phyloP scores from a whole-genome alignment of 768 basidiomycete species.

The Boletus eberwhitei region DNA sequence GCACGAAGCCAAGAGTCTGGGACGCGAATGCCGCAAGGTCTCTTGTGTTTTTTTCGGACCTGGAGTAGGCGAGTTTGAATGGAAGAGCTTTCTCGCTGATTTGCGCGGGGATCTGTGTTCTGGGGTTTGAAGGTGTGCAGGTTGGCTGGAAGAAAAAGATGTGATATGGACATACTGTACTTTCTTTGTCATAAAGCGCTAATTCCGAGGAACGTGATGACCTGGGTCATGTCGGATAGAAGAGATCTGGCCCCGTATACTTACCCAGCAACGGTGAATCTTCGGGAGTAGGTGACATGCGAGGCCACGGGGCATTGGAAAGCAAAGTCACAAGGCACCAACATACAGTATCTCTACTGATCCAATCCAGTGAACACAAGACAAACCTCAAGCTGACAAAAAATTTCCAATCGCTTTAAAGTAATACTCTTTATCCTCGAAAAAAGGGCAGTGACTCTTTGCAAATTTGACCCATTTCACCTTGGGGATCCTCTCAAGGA shows the following conservation, averaged over 20 bases:
- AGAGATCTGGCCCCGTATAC: not conserved
- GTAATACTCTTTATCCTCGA: slow-evolving; percentile 22
- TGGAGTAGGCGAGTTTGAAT: too few species aligned
- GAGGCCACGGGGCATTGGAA: not conserved
- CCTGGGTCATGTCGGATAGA: not conserved
- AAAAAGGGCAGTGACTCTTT: slow-evolving; percentile 25
- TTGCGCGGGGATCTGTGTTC: too few species aligned
- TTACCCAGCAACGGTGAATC: not conserved
- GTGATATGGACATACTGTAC: too few species aligned
- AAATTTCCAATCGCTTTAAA: slow-evolving; percentile 15
- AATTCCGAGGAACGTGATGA: not conserved
- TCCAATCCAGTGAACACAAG: not conserved
- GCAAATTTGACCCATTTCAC: slow-evolving; percentile 35
- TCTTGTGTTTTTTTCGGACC: too few species aligned
- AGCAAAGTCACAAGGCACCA: not conserved
- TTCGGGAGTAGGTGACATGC: not conserved
- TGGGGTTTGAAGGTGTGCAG: too few species aligned
- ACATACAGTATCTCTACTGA: not conserved
- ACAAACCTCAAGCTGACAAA: slow-evolving; percentile 3
- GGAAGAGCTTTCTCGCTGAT: too few species aligned
- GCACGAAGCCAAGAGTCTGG: too few species aligned
- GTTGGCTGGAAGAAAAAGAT: too few species aligned
- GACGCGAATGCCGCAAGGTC: too few species aligned
- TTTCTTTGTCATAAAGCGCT: not conserved
- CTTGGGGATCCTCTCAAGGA: slow-evolving; percentile 29